A percentile compares a stretch with the other conserved stretches of the same genome.
phyloP scores from a whole-genome alignment of 2,329 filamentous ascomycete genomes.

The Cordyceps militaris region DNA sequence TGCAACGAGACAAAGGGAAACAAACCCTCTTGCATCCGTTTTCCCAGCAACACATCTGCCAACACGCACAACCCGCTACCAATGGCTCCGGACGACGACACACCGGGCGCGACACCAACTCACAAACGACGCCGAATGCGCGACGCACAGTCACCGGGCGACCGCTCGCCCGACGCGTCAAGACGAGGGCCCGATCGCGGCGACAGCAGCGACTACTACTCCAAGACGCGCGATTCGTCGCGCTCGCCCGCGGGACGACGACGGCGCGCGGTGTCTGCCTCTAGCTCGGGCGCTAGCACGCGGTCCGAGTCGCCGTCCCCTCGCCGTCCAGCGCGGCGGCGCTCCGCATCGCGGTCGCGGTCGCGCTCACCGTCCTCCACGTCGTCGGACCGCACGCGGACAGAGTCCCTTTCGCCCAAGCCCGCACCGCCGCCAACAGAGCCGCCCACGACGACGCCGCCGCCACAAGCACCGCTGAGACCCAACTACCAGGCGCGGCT shows the following conservation, averaged over 20 bases:
- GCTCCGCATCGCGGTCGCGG: conserved; percentile 22
- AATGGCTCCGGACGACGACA: conserved; percentile 26
- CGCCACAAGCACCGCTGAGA: conserved; percentile 37
- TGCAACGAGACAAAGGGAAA: too few relatives aligned
- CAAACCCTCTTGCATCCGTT: neutral
- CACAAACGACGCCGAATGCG: conserved; percentile 29
- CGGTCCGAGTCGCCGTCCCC: conserved; percentile 29
- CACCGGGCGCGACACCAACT: conserved; percentile 20
- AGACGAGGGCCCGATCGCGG: conserved; percentile 12
- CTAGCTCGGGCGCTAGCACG: conserved; percentile 30
- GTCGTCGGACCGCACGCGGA: conserved; percentile 26
- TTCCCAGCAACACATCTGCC: neutral
- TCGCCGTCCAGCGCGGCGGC: conserved; percentile 21
- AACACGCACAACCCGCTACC: neutral
- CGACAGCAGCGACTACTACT: conserved; percentile 21
- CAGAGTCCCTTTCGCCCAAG: conserved; percentile 22
- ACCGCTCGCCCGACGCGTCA: conserved; percentile 17
- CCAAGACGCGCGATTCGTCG: conserved; percentile 23
- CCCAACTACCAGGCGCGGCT: conserved; percentile 65
- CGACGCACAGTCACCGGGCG: conserved; percentile 22
- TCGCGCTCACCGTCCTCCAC: conserved; percentile 26
- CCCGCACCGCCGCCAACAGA: neutral
- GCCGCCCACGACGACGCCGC: conserved; percentile 24
- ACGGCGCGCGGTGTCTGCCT: conserved; percentile 24
- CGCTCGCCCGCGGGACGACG: conserved; percentile 26